Percentiles rank a stretch among this genome's conserved stretches.
phyloP scores from a whole-genome alignment of 306 rosid genomes.

The Trifolium pratense region DNA sequence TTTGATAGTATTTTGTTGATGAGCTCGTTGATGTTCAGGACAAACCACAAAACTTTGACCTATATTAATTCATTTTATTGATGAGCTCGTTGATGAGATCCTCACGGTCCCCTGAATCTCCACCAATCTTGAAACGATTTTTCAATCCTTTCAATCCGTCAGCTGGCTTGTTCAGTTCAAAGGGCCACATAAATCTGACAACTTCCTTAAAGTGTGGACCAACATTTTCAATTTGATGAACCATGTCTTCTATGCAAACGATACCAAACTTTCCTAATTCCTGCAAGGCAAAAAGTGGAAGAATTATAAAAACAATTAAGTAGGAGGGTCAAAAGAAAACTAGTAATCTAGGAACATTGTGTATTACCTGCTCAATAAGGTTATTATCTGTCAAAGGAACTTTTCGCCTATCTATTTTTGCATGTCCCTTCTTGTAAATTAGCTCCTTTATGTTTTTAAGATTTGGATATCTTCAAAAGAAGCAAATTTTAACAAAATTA shows the following conservation, averaged over 20 bases:
- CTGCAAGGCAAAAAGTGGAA: constrained; percentile 46
- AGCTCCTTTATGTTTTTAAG: constrained; percentile 80
- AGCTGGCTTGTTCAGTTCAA: constrained; percentile 72
- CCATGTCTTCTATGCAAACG: constrained; percentile 86
- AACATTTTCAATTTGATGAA: constrained; percentile 69
- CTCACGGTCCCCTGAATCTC: constrained; percentile 81
- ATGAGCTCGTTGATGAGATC: constrained; percentile 80
- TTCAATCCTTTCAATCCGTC: constrained; percentile 71
- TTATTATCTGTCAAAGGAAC: constrained; percentile 93
- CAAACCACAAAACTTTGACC: too few species aligned
- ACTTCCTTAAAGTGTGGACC: constrained; percentile 90
- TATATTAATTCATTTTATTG: constrained; percentile 70
- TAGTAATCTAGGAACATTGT: constrained; percentile 1
- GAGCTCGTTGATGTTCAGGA: too few species aligned
- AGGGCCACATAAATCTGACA: constrained; percentile 69
- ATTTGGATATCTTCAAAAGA: constrained; percentile 71
- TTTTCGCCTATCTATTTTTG: constrained; percentile 60
- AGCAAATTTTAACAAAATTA: constrained; percentile 27
- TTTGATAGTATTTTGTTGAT: neutral
- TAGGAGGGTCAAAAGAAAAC: constrained; percentile 3
- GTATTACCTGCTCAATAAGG: constrained; percentile 74
- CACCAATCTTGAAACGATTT: constrained; percentile 65
- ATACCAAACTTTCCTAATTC: constrained; percentile 70
- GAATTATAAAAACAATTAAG: constrained; percentile 3
- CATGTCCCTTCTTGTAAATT: constrained; percentile 74